A percentile compares a stretch with the other conserved stretches of the same genome.
Conservation (phyloP, 192 early-diverging fungal species). For the Entomortierella chlamydospora region DNA sequence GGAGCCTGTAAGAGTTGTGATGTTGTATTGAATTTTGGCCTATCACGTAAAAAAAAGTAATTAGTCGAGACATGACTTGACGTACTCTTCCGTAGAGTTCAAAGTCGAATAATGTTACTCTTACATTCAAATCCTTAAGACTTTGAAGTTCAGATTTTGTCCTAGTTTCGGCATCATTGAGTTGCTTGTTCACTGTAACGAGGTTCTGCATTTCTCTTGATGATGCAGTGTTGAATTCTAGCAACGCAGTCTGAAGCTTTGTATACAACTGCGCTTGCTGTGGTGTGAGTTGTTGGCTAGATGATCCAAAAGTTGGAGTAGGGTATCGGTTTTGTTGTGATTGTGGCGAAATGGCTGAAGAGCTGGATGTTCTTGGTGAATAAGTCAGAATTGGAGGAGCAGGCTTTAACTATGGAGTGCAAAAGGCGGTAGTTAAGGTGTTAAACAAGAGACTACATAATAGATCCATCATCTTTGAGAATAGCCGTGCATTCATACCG, state of each 20-base stretch:
- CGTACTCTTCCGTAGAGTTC: no score
- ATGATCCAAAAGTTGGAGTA: slow-evolving; percentile 18
- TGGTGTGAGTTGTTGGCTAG: slow-evolving; percentile 30
- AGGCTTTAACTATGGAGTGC: slow-evolving; percentile 15
- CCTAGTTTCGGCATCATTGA: slow-evolving; percentile 77
- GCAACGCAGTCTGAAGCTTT: slow-evolving; percentile 60
- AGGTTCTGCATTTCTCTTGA: slow-evolving; percentile 75
- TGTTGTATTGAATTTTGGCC: slow-evolving; percentile 73
- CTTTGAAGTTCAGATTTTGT: slow-evolving; percentile 70
- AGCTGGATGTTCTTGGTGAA: slow-evolving; percentile 16
- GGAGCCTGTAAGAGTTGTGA: slow-evolving; percentile 71
- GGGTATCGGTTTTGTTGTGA: slow-evolving; percentile 46
- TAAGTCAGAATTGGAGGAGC: slow-evolving; percentile 52
- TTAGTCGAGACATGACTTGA: no score
- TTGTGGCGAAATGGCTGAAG: slow-evolving; percentile 39
- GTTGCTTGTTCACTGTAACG: slow-evolving; percentile 71
- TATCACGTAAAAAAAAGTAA: slow-evolving; percentile 26
- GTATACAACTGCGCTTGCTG: slow-evolving; percentile 73
- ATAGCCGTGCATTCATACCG: slow-evolving; percentile 1
- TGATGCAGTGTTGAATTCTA: slow-evolving; percentile 67
- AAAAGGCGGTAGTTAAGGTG: background rate
- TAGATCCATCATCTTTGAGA: background rate
- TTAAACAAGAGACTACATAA: background rate
- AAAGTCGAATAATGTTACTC: background rate
- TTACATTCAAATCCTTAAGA: slow-evolving; percentile 58